These are phyloP conservation scores for Petrea volubilis DNA, from an alignment of 257 asterid species.

Conservation along the genomic window DNA sequence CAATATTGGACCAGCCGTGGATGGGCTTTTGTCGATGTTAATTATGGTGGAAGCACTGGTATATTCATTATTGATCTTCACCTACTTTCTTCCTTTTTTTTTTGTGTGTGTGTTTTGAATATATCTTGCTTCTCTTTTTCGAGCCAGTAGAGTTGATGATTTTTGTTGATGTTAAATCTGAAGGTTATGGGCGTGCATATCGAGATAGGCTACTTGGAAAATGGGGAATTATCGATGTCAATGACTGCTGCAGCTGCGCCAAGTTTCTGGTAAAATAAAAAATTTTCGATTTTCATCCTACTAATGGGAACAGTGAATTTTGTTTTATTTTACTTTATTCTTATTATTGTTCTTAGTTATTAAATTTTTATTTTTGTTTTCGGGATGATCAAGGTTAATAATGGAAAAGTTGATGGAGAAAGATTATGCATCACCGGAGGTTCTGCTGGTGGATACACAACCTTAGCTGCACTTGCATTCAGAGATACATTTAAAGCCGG, in stretches of 20 bases:
- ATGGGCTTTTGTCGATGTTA: conserved; percentile 98
- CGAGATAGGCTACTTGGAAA: conserved; percentile 81
- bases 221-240: conserved; percentile 94
- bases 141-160: conserved; percentile 11
- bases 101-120: no score
- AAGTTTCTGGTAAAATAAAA: conserved; percentile 68
- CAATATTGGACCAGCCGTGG: conserved; percentile 99
- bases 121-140: conserved; percentile 1
- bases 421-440: conserved; percentile 94
- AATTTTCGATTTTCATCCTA: neutral
- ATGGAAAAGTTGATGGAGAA: conserved; percentile 82
- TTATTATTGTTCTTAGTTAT: neutral
- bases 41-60: conserved; percentile 99
- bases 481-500: conserved; percentile 84
- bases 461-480: conserved; percentile 95
- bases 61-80: conserved; percentile 1
- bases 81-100: no score
- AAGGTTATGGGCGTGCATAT: conserved; percentile 94
- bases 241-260: conserved; percentile 98
- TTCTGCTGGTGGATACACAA: conserved; percentile 99
- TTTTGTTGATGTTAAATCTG: conserved; percentile 21
- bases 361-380: neutral
- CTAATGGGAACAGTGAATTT: conserved; percentile 6
- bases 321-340: neutral
- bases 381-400: conserved; percentile 54